Conservation (phyloP, 1,139 yeast species). For the Geotrichum siamense region DNA sequence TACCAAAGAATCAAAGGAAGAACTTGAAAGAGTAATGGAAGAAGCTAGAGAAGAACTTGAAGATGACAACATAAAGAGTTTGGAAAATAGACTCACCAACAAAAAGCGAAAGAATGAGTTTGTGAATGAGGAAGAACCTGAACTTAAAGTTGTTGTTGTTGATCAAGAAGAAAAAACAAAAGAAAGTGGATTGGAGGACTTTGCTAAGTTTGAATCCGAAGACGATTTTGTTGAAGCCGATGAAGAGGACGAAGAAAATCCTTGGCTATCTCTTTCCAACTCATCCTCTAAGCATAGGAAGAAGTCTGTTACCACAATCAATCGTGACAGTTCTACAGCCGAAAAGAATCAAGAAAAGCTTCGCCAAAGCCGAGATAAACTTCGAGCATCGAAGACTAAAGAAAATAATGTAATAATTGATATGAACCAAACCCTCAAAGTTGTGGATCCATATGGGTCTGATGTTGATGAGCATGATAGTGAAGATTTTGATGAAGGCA, state of each 20-base stretch:
- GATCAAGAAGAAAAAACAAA: slow-evolving; percentile 6
- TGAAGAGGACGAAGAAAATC: slow-evolving; percentile 44
- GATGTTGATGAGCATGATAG: slow-evolving; percentile 30
- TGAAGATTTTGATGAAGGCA: slow-evolving; percentile 33
- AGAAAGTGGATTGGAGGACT: slow-evolving; percentile 5
- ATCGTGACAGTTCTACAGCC: slow-evolving; percentile 48
- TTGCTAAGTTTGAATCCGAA: slow-evolving; percentile 15
- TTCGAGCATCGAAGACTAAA: slow-evolving; percentile 35
- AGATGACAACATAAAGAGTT: slow-evolving; percentile 47
- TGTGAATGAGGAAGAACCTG: slow-evolving; percentile 13
- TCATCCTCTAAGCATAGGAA: slow-evolving; percentile 41
- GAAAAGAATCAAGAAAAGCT: slow-evolving; percentile 43
- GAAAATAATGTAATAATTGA: slow-evolving; percentile 44
- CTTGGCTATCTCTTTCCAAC: slow-evolving; percentile 54
- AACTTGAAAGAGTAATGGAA: slow-evolving; percentile 38
- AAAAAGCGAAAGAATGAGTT: slow-evolving; percentile 16
- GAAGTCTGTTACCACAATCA: slow-evolving; percentile 48
- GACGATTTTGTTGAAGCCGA: slow-evolving; percentile 7
- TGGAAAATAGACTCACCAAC: slow-evolving; percentile 30
- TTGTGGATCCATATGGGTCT: slow-evolving; percentile 40
- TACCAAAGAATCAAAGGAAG: slow-evolving; percentile 42
- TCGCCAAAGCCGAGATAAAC: slow-evolving; percentile 40
- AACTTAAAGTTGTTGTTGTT: slow-evolving; percentile 9
- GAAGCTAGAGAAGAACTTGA: slow-evolving; percentile 45
- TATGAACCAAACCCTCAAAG: slow-evolving; percentile 37